phyloP scores from a whole-genome alignment of 106 monocot genomes.

The Dendrobium chrysotoxum region DNA sequence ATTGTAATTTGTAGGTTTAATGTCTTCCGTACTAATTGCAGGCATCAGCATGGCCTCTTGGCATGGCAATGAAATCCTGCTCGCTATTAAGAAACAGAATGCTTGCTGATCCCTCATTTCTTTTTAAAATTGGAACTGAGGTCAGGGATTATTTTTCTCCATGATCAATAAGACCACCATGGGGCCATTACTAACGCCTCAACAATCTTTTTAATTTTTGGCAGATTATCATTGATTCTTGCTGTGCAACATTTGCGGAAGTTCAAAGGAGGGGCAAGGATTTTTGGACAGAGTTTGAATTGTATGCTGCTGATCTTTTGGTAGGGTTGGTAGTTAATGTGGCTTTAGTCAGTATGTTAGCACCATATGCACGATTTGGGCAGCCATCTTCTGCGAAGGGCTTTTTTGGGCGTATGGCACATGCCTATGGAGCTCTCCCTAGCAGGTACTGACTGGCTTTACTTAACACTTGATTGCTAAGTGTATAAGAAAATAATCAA shows the following conservation, averaged over 20 bases:
- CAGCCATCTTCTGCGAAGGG: slow-evolving; percentile 33
- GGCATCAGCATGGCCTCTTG: slow-evolving; percentile 57
- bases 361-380: slow-evolving; percentile 72
- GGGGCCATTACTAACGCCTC: neutral
- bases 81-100: slow-evolving; percentile 55
- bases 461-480: neutral
- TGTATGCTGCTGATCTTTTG: slow-evolving; percentile 78
- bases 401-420: slow-evolving; percentile 31
- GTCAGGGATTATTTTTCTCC: slow-evolving; percentile 16
- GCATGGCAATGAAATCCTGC: slow-evolving; percentile 41
- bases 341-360: slow-evolving; percentile 65
- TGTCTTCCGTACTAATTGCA: slow-evolving; percentile 5
- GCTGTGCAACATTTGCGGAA: slow-evolving; percentile 82
- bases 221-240: slow-evolving; percentile 75
- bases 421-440: slow-evolving; percentile 54
- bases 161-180: neutral
- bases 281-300: slow-evolving; percentile 86
- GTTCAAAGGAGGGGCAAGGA: slow-evolving; percentile 83
- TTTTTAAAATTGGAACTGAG: slow-evolving; percentile 87
- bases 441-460: slow-evolving; percentile 41
- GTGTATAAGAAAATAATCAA: neutral
- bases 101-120: slow-evolving; percentile 78
- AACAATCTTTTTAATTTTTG: neutral
- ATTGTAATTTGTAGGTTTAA: neutral
- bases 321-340: slow-evolving; percentile 70